Base-by-base conservation (phyloP, 768 basidiomycete genomes). In the Tricholoma terreum region DNA sequence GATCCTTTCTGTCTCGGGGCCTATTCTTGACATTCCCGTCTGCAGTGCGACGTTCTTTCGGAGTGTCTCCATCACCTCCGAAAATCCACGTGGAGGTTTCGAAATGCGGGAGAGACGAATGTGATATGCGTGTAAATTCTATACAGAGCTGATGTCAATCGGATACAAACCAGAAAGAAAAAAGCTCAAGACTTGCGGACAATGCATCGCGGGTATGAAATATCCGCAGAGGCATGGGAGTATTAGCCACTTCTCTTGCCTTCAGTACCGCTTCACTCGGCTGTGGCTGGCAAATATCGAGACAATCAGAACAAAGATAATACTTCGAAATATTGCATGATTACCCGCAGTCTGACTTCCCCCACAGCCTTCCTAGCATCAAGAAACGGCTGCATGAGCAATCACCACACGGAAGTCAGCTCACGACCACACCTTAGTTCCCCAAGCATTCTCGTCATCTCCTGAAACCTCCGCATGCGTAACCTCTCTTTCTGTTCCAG, bases 401-500 rank as follows among this genome's bases (percentile, higher is more conserved):
- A 33, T 7, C 21, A 12, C 6, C 34, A 15, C 12, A 30, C 27
- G 43, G 17, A 14, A 11, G 17, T 9, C 9, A 9, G 40, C 10
- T 33, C 6, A 2, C 10, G 33, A 4, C 31, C 63, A 33, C 43
- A 64, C 68, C 63, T 65, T 33, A 66, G 45, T 22, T 57, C 57
- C 4, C 52, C 45, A 19, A 69, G 22, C 58, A 67, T 50, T 55
- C 10, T 51, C 4, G 48, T 58, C 17, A 67, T 56, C 35, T 61
- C 63, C 50, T 61, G 65, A 42, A 67, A 63, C 61, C 69, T 62
- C 58, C 57, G 54, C 55, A 71, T 46, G 53, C 71, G 65, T 21
- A 65, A 50, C 0, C n/a, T 36, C 54, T 72, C 71, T 30, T 63
- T 63, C 54, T 60, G 61, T 54, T 69, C 66, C 52, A 73, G 50